These are phyloP conservation scores for Xylaria acuta DNA, from an alignment of 495 filamentous ascomycete genomes.

Conservation along the genomic window DNA sequence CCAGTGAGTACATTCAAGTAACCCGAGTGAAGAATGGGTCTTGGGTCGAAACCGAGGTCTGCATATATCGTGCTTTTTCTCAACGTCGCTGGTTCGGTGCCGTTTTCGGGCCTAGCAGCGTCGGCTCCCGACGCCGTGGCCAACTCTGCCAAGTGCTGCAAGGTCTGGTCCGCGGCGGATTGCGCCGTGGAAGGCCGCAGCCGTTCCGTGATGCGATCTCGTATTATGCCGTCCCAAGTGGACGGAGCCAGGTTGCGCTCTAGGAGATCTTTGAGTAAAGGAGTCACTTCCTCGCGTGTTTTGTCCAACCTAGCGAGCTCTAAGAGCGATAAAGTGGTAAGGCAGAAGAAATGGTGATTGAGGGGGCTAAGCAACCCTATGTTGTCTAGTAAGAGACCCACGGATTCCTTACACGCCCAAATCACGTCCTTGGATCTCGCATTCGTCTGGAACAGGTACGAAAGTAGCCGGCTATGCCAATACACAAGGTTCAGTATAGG, in stretches of 20 bases:
- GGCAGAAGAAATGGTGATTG: constrained; percentile 73
- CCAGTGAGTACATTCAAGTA: constrained; percentile 43
- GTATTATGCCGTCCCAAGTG: constrained; percentile 55
- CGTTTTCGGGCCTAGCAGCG: constrained; percentile 29
- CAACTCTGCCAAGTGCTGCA: constrained; percentile 71
- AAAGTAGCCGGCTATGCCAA: constrained; percentile 74
- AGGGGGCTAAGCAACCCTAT: constrained; percentile 66
- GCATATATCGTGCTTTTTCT: constrained; percentile 38
- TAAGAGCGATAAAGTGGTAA: constrained; percentile 71
- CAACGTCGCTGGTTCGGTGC: constrained; percentile 27
- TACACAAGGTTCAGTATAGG: constrained; percentile 71
- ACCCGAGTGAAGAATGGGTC: constrained; percentile 35
- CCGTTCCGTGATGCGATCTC: constrained; percentile 53
- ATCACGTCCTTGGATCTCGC: constrained; percentile 57
- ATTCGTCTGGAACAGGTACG: constrained; percentile 59
- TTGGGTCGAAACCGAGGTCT: constrained; percentile 40
- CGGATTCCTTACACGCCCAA: constrained; percentile 64
- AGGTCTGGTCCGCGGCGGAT: constrained; percentile 46
- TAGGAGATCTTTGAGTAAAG: constrained; percentile 43
- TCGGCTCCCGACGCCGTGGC: constrained; percentile 53
- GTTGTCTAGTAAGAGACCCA: constrained; percentile 60
- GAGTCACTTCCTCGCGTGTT: constrained; percentile 43
- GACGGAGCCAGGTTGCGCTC: constrained; percentile 43
- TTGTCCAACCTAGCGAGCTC: constrained; percentile 61
- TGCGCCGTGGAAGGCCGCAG: constrained; percentile 42